Base-by-base conservation (phyloP, 2,329 filamentous ascomycete genomes). In the Epichloe gansuensis region DNA sequence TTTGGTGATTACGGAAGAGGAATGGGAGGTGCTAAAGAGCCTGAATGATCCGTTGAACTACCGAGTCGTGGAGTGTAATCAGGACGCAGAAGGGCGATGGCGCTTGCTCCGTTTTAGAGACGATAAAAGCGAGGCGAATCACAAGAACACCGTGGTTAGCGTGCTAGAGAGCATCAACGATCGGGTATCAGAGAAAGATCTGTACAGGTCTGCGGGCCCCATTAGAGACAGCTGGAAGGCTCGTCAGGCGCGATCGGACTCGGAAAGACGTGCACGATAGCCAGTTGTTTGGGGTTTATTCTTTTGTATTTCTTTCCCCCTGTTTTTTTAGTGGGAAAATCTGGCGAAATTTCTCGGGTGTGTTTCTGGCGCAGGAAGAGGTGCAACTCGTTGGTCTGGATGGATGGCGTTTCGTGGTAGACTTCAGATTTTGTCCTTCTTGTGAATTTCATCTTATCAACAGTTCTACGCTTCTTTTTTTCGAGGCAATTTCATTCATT, bases 101-200 rank as follows among this genome's bases (percentile, higher is more conserved):
- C 82, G 90, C 54, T 88, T 88, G 66, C 85, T 93, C 60, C 83
- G 91, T 34, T 91, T 96, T 68, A 80, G 93, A 50, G 91, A 97
- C 62, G 93, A 98, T 69, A 98, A 98, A 71, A 74, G 76, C 31
- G 86, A 95, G 59, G 90, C 88, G 0, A 98, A 98, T 63, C 91
- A 97, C 68, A 85, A 87, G 55, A 83, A 75, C 17, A 91, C 88
- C 0, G 88, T 96, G 1, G 75, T 83, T 28, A 94, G 86, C 65
- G 93, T 98, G 4, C 77, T 96, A 54, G 85, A 91, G 58, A 95
- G 88, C 67, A 97, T 98, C 60, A 78, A 82, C 55, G 89, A 96
- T 62, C 83, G 82, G 1, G 89, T 98, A 11, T 86, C 82, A 0
- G 82, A 95, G 68, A 76, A 87, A 53, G 90, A 98, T 63, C 75